These are phyloP conservation scores for Pseudoneurospora amorphoporcata DNA, from an alignment of 495 filamentous ascomycete species.

Conservation along the genomic window DNA sequence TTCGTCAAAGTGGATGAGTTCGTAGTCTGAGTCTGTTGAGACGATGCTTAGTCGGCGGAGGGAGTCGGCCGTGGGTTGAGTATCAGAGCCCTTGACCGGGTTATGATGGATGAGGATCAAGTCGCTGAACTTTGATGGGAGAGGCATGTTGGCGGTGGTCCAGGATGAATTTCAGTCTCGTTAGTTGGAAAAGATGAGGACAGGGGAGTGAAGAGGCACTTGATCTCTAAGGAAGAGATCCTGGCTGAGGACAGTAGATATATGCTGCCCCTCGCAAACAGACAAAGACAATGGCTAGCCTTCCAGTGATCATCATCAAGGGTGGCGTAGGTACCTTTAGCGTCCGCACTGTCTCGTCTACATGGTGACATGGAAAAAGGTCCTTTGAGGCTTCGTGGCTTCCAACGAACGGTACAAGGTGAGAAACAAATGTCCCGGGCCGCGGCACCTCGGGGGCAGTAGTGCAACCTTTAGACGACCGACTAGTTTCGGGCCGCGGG, in stretches of 20 bases:
- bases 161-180: background rate
- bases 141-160: background rate
- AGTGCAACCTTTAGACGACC: background rate
- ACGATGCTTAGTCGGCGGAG: background rate
- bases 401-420: background rate
- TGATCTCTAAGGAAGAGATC: background rate
- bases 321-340: background rate
- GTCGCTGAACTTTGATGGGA: background rate
- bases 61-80: background rate
- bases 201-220: background rate
- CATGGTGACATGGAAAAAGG: background rate
- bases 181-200: background rate
- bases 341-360: background rate
- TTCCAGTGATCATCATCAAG: background rate
- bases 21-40: background rate
- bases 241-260: background rate
- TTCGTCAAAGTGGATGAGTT: background rate
- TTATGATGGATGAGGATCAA: background rate
- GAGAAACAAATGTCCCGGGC: background rate
- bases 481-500: background rate
- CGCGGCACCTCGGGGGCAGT: background rate
- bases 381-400: background rate
- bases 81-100: background rate
- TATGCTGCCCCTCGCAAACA: background rate
- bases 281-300: background rate